Evolutionary conservation across 192 early-diverging fungal genomes (phyloP).

Genomic region (Mortierella antarctica): DNA sequence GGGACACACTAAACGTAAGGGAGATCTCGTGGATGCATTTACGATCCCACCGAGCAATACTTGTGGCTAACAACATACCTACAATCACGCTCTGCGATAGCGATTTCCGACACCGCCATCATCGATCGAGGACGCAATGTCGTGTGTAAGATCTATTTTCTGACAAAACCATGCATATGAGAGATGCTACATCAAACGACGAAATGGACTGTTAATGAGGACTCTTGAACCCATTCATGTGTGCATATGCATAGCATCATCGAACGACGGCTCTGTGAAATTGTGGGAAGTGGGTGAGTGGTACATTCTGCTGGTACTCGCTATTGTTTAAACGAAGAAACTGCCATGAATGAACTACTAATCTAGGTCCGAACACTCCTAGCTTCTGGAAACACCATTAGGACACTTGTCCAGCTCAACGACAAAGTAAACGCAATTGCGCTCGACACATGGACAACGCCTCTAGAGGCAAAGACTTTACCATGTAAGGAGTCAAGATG

Average conservation of each 20-base stretch:
- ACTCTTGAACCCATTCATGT: not conserved
- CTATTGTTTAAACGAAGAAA: not conserved
- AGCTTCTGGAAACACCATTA: slow-evolving; percentile 59
- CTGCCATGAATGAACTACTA: not conserved
- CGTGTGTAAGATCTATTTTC: slow-evolving; percentile 57
- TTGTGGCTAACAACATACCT: not conserved
- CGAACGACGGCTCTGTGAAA: slow-evolving; percentile 64
- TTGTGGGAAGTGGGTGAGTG: slow-evolving; percentile 70
- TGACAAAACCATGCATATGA: too few relatives aligned
- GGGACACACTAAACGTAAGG: slow-evolving; percentile 71
- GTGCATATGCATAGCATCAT: slow-evolving; percentile 52
- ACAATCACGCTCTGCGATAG: slow-evolving; percentile 3
- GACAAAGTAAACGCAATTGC: slow-evolving; percentile 52
- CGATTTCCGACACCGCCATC: slow-evolving; percentile 74
- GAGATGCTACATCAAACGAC: too few relatives aligned
- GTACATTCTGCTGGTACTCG: not conserved
- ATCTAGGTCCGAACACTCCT: not conserved
- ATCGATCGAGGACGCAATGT: slow-evolving; percentile 75
- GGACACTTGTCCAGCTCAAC: slow-evolving; percentile 38
- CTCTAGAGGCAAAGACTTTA: slow-evolving; percentile 13
- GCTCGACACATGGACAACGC: slow-evolving; percentile 30
- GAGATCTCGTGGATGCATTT: not conserved
- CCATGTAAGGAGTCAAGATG: slow-evolving; percentile 34
- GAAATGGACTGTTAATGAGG: too few relatives aligned
- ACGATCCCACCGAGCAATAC: not conserved